phyloP scores from a whole-genome alignment of 2,329 filamentous ascomycete species.

The Salinomyces thailandicus region DNA sequence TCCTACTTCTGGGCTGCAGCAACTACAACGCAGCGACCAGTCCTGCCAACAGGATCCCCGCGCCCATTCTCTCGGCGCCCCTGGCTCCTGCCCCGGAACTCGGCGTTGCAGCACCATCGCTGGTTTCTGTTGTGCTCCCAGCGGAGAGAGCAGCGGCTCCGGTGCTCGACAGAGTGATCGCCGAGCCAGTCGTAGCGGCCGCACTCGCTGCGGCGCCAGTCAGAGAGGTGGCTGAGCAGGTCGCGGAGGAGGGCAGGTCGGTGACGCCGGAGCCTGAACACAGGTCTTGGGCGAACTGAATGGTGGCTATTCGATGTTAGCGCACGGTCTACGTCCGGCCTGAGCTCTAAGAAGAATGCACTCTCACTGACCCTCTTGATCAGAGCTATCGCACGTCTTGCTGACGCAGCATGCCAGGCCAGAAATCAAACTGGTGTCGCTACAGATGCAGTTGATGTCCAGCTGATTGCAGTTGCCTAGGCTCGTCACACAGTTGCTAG shows the following conservation, averaged over 20 bases:
- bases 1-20: too few species aligned
- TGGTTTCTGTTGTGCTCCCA: background rate
- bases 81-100: background rate
- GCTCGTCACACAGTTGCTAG: slow-evolving; percentile 27
- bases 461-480: slow-evolving; percentile 29
- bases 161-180: background rate
- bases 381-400: slow-evolving; percentile 22
- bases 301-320: slow-evolving; percentile 26
- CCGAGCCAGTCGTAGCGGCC: background rate
- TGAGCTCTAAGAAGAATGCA: too few species aligned
- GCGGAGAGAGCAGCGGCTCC: background rate
- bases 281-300: slow-evolving; percentile 31
- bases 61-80: background rate
- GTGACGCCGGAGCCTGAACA: slow-evolving; percentile 30
- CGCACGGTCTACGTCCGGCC: background rate
- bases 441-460: slow-evolving; percentile 35
- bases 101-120: background rate
- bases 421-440: slow-evolving; percentile 26
- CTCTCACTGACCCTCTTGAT: slow-evolving; percentile 25
- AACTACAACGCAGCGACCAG: background rate
- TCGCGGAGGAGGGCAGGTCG: slow-evolving; percentile 30
- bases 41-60: background rate
- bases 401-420: slow-evolving; percentile 34
- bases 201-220: slow-evolving; percentile 4
- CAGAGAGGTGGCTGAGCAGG: slow-evolving; percentile 21